phyloP scores from a whole-genome alignment of 2,329 filamentous ascomycete genomes.

The Juglanconis juglandina region DNA sequence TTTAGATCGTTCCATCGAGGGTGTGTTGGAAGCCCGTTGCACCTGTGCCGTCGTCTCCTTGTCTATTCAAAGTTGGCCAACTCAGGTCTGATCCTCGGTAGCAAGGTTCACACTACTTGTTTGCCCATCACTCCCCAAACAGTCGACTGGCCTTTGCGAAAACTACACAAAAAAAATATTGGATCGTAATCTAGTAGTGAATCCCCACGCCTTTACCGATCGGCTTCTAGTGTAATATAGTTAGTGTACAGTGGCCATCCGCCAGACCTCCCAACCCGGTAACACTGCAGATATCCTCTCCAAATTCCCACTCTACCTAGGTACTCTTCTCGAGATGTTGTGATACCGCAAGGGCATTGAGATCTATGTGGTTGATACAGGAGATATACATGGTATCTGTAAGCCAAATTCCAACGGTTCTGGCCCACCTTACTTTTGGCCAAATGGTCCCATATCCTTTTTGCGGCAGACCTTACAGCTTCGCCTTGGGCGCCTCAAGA shows the following conservation, averaged over 20 bases:
- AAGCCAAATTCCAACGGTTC: background rate
- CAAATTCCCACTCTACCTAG: no score
- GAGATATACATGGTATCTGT: background rate
- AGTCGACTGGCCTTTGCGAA: background rate
- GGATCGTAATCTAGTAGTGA: background rate
- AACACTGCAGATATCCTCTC: background rate
- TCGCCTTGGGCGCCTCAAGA: conserved; percentile 76
- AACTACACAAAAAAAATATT: background rate
- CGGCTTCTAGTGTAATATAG: background rate
- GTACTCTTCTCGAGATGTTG: no score
- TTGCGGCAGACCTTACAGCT: conserved; percentile 58
- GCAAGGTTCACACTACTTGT: no score
- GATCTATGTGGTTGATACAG: background rate
- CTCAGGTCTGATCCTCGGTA: no score
- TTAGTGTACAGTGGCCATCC: background rate
- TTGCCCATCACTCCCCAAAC: background rate
- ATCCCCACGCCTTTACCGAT: background rate
- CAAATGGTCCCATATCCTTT: background rate
- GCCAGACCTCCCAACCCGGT: background rate
- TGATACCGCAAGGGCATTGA: background rate
- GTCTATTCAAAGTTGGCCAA: no score
- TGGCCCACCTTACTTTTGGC: no score
- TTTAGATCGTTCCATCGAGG: background rate
- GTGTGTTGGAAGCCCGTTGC: background rate
- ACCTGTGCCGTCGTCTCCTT: no score